Base-by-base conservation (phyloP, 257 asterid genomes). In the Agastache rugosa region DNA sequence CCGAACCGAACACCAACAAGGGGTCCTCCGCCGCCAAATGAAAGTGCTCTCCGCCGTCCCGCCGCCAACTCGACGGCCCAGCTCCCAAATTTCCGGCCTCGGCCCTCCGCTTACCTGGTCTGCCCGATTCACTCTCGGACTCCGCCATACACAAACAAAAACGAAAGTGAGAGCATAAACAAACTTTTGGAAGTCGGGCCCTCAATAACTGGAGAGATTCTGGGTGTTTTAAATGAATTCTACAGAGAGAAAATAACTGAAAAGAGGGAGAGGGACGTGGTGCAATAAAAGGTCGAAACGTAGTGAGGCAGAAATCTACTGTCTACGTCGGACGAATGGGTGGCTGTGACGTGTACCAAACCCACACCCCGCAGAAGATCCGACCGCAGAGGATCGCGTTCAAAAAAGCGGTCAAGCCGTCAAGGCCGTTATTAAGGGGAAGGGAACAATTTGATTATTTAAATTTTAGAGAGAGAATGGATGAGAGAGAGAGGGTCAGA, bases 1-100 rank as follows among this genome's bases (percentile, higher is more conserved):
- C 97, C 7, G 82, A 69, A 20, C 96, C 96, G 50, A 90, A 74
- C 47, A 76, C 78, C 81, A 16, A 15, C 67, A 90, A 58, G 4
- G 98, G 96, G 60, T 90, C 97, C 80, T 10, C 84, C 59, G 20
- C 73, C 67, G 31, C 72, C 69, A 42, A 20, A 65, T 25, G 82
- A 12, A 7, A 20, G 48, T 17, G 72, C 11, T 48, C 78, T 0
- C 41, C 75, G 41, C 71, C 63, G 20, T 31, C 41, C 75, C 48
- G 6, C 75, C 8, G 56, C 80, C 54, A 44, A n/a, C 37, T 45
- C 59, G 79, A 66, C 39, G 74, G 63, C n/a, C 23, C 79, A 62
- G 45, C 76, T 34, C 35, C 83, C 8, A 16, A 19, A 70, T 17
- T 19, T 4, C 71, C 72, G 10, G 22, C 7, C 17, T 11, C 65